Percentiles rank a stretch among this genome's conserved stretches.
These are phyloP conservation scores for Colletotrichum aenigma DNA, from an alignment of 2,329 filamentous ascomycete species.

Conservation along the genomic window DNA sequence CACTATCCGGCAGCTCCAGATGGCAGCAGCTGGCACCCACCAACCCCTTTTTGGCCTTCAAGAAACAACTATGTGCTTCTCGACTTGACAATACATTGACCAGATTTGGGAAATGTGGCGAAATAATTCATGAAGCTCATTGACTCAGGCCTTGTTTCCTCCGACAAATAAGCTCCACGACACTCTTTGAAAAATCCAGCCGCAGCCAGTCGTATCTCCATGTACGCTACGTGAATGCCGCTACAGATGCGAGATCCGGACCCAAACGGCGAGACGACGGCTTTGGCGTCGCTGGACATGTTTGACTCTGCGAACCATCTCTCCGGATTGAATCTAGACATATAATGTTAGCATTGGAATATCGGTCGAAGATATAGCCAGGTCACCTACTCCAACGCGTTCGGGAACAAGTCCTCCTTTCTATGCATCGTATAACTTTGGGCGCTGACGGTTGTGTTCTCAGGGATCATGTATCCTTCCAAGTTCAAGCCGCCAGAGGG, in stretches of 20 bases:
- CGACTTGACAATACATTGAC: background rate
- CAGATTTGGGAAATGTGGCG: background rate
- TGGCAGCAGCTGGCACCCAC: background rate
- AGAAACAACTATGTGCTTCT: background rate
- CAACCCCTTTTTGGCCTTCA: background rate
- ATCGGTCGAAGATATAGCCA: background rate
- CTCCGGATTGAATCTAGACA: background rate
- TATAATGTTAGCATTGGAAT: background rate
- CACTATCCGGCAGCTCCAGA: background rate
- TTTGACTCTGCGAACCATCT: background rate
- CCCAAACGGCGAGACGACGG: conserved; percentile 56
- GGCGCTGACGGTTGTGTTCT: conserved; percentile 40
- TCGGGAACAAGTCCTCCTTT: conserved; percentile 40
- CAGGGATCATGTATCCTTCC: conserved; percentile 41
- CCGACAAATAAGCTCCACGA: conserved; percentile 31
- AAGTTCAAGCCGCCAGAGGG: conserved; percentile 42
- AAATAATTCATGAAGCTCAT: background rate
- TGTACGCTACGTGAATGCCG: conserved; percentile 61
- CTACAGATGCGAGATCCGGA: conserved; percentile 54
- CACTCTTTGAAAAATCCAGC: conserved; percentile 57
- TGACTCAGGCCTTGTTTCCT: background rate
- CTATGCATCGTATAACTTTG: conserved; percentile 54
- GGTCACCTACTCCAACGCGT: conserved; percentile 33
- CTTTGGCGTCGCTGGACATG: conserved; percentile 43
- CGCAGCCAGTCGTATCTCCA: conserved; percentile 56